Evolutionary conservation across 345 rosid genomes (phyloP), one percentile per base, ranked within the genome.

Genomic region (Excoecaria agallocha): DNA sequence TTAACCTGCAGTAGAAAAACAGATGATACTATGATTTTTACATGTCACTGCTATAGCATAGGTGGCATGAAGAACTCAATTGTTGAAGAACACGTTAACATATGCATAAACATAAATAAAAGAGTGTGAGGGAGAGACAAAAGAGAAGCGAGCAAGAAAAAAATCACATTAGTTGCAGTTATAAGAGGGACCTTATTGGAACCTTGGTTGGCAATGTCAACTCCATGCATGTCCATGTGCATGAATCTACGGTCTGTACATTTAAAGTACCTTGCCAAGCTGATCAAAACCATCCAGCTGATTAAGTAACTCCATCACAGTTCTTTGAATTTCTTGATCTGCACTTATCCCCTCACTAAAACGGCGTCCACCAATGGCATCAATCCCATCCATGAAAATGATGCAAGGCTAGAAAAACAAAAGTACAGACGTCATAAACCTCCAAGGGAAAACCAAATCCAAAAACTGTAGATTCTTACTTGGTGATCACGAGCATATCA

Each of bases 261-360:
- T 19, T 50, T 7, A 55, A 17, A 41, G 9, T 89, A 95, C 99
- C 97, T 95, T 95, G 56, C 99, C 98, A 35, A 93, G 96, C 79
- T 88, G 90, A 81, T 95, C 98, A 84, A 95, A 95, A 46, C 99
- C 99, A 86, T 95, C 99, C 73, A 95, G 93, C 85, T 95, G 99
- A 79, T 93, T 95, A 60, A 95, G 99, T 56, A 95, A 84, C 84
- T 95, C 99, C 99, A 93, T 93, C 3, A 93, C 80, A 19, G 99
- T 93, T 87, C 99, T 90, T 80, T 95, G 99, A 66, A 93, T 95
- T 89, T 95, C 99, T 83, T 98, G 98, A 71, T 95, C 99, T 71
- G 98, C 98, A 76, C 99, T 93, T 60, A 98, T 95, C 63, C 99
- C 99, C 81, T 93, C 98, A 48, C 97, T 93, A 66, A 95, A 80